These are phyloP conservation scores for Exsudoporus floridanus DNA, from an alignment of 1,284 basidiomycete species.

Conservation along the genomic window DNA sequence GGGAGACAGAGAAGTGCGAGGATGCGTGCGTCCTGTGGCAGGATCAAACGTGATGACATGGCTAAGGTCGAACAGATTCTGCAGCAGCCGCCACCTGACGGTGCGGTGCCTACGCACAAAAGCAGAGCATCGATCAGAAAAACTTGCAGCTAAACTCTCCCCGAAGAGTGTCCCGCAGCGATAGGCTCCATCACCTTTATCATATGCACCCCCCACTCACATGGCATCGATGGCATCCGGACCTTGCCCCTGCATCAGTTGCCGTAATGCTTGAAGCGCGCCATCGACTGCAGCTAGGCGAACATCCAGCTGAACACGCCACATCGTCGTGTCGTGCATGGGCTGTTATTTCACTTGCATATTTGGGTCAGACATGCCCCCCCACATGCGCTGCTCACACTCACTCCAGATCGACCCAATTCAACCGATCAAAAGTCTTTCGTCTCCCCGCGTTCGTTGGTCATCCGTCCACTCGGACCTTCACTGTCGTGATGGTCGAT, in stretches of 20 bases:
- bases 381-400: too few species aligned
- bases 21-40: too few species aligned
- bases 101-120: too few species aligned
- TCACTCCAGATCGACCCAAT: slow-evolving; percentile 40
- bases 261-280: slow-evolving; percentile 34
- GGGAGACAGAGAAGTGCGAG: too few species aligned
- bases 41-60: too few species aligned
- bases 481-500: slow-evolving; percentile 52
- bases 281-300: slow-evolving; percentile 42
- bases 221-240: neutral
- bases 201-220: slow-evolving; percentile 21
- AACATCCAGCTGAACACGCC: slow-evolving; percentile 44
- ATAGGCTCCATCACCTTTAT: slow-evolving; percentile 26
- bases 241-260: slow-evolving; percentile 8
- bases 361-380: neutral
- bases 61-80: too few species aligned
- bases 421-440: slow-evolving; percentile 36
- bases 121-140: too few species aligned
- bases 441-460: slow-evolving; percentile 30
- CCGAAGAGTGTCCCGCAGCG: slow-evolving; percentile 40
- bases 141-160: slow-evolving; percentile 36
- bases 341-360: slow-evolving; percentile 36
- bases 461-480: slow-evolving; percentile 40
- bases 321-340: slow-evolving; percentile 38
- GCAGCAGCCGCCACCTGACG: too few species aligned